These are phyloP conservation scores for Petunia secreta DNA, from an alignment of 257 asterid genomes.

Conservation along the genomic window DNA sequence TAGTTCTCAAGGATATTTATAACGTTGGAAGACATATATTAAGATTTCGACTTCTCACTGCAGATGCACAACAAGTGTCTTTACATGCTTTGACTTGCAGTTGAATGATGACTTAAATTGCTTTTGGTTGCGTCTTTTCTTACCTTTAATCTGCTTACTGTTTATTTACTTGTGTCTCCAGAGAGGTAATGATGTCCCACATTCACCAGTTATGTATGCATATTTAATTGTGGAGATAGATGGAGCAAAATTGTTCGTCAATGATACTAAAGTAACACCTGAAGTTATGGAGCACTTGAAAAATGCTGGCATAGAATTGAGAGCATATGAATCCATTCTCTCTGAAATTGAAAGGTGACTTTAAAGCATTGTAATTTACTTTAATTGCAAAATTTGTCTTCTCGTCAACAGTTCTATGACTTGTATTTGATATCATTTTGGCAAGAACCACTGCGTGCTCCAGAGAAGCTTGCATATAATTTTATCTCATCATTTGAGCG, in stretches of 20 bases:
- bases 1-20: not conserved
- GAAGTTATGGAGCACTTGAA: constrained; percentile 78
- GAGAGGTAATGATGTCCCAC: constrained; percentile 91
- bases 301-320: constrained; percentile 75
- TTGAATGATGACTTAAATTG: constrained; percentile 17
- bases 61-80: not conserved
- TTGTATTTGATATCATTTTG: constrained; percentile 1
- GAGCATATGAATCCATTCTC: constrained; percentile 83
- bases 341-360: constrained; percentile 80
- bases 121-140: constrained; percentile 26
- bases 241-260: constrained; percentile 76
- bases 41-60: not conserved
- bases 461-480: not conserved
- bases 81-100: constrained; percentile 1
- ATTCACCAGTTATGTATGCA: constrained; percentile 95
- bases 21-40: not conserved
- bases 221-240: constrained; percentile 84
- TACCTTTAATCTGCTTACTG: constrained; percentile 24
- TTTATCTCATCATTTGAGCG: not conserved
- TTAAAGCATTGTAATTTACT: constrained; percentile 23
- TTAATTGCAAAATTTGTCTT: not conserved
- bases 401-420: not conserved
- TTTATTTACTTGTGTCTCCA: constrained; percentile 38
- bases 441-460: not conserved
- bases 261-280: constrained; percentile 69